phyloP scores from a whole-genome alignment of 495 filamentous ascomycete genomes.

The Collariella sp. region DNA sequence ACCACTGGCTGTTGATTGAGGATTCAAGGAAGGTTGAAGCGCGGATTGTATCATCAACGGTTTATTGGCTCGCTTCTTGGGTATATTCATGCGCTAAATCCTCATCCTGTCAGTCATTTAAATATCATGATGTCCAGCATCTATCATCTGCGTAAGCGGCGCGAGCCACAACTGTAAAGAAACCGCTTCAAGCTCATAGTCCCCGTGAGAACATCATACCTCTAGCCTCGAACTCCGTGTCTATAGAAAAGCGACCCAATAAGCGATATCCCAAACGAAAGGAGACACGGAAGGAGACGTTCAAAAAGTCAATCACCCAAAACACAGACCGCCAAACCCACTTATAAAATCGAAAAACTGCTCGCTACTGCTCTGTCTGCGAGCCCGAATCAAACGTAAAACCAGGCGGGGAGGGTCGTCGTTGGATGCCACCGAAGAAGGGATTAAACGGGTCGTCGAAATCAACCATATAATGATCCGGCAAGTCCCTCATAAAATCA shows the following conservation, averaged over 20 bases:
- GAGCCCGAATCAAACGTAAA: conserved; percentile 3
- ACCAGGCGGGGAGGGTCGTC: not conserved
- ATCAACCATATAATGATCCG: not conserved
- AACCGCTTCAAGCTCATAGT: too few species aligned
- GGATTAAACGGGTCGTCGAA: not conserved
- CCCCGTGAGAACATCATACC: too few species aligned
- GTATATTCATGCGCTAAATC: not conserved
- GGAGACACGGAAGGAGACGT: too few species aligned
- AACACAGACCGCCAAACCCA: not conserved
- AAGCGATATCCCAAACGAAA: too few species aligned
- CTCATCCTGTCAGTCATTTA: too few species aligned
- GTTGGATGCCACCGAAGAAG: not conserved
- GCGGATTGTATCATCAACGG: too few species aligned
- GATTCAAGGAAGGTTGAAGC: too few species aligned
- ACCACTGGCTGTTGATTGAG: too few species aligned
- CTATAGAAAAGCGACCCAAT: too few species aligned
- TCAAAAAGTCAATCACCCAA: too few species aligned
- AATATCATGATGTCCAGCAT: not conserved
- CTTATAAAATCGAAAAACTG: not conserved
- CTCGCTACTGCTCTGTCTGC: not conserved
- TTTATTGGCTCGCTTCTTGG: too few species aligned
- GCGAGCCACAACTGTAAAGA: not conserved
- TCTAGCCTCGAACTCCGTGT: too few species aligned
- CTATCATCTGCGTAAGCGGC: not conserved
- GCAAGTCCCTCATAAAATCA: not conserved